Evolutionary conservation across 129 eudicot species (phyloP).

Genomic region (Ambrosia trifida): DNA sequence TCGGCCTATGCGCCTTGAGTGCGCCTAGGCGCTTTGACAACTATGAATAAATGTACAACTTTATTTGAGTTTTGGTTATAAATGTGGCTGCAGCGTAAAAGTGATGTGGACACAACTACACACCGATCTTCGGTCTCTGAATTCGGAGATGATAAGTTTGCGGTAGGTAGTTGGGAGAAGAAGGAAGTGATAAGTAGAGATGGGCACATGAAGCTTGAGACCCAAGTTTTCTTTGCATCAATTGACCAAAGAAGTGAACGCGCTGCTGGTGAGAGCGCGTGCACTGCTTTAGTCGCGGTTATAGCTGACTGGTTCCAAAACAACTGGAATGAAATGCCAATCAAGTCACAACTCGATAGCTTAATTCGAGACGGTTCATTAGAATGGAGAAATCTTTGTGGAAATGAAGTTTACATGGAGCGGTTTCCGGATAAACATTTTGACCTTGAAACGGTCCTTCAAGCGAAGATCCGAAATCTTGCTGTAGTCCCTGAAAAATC

Average conservation of each 20-base stretch:
- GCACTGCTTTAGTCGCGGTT: constrained; percentile 17
- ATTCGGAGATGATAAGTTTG: constrained; percentile 10
- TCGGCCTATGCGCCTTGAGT: too few species aligned
- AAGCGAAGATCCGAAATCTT: constrained; percentile 12
- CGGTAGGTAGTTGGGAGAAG: constrained; percentile 16
- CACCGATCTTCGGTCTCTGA: constrained; percentile 1
- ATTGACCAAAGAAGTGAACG: constrained; percentile 17
- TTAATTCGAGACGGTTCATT: constrained; percentile 14
- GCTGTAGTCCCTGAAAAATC: constrained; percentile 15
- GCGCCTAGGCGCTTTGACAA: too few species aligned
- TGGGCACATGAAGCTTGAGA: constrained; percentile 16
- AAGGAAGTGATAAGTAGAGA: constrained; percentile 19
- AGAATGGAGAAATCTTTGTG: constrained; percentile 20
- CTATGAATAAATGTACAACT: neutral
- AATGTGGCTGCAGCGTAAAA: constrained; percentile 6
- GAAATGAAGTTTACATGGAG: constrained; percentile 10
- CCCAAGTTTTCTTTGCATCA: constrained; percentile 17
- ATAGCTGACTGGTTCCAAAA: constrained; percentile 19
- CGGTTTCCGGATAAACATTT: constrained; percentile 14
- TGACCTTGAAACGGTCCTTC: constrained; percentile 8
- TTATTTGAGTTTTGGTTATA: constrained; percentile 4
- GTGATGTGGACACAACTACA: constrained; percentile 1
- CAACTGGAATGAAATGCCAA: constrained; percentile 18
- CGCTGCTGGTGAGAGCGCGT: constrained; percentile 15
- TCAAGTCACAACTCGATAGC: constrained; percentile 16